phyloP scores from a whole-genome alignment of 495 filamentous ascomycete species.

The Cairneyella variabilis region DNA sequence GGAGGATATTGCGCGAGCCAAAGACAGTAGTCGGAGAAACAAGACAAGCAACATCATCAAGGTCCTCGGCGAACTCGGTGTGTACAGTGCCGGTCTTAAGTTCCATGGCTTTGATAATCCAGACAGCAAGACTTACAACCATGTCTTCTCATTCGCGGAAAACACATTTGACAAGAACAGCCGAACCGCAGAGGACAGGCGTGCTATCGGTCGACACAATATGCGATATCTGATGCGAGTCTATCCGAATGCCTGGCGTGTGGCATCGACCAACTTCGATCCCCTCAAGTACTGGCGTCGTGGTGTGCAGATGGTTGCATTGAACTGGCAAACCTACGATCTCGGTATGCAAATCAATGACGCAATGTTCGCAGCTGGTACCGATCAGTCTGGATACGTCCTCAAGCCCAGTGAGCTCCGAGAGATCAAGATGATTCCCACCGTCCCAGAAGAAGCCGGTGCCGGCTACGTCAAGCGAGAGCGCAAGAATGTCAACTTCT shows the following conservation, averaged over 20 bases:
- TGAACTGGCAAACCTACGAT: slow-evolving; percentile 99
- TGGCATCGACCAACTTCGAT: slow-evolving; percentile 88
- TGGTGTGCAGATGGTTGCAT: slow-evolving; percentile 71
- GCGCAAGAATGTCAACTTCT: slow-evolving; percentile 76
- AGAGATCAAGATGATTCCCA: slow-evolving; percentile 42
- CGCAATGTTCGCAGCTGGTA: slow-evolving; percentile 95
- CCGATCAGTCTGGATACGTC: slow-evolving; percentile 85
- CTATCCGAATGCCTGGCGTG: slow-evolving; percentile 76
- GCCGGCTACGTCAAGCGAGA: slow-evolving; percentile 52
- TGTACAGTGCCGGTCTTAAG: slow-evolving; percentile 86
- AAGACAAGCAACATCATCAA: slow-evolving; percentile 83
- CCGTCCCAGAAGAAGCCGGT: slow-evolving; percentile 38
- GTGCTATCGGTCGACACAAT: slow-evolving; percentile 80
- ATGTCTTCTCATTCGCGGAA: slow-evolving; percentile 92
- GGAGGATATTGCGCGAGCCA: slow-evolving; percentile 41
- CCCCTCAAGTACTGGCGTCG: slow-evolving; percentile 88
- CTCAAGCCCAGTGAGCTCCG: slow-evolving; percentile 87
- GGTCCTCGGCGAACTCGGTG: slow-evolving; percentile 76
- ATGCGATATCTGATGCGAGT: slow-evolving; percentile 88
- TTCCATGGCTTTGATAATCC: slow-evolving; percentile 65
- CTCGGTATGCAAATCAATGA: slow-evolving; percentile 92
- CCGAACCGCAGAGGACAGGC: slow-evolving; percentile 66
- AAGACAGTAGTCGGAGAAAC: slow-evolving; percentile 52
- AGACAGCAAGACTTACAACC: slow-evolving; percentile 82
- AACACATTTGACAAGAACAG: slow-evolving; percentile 74